These are phyloP conservation scores for Echites panduratus DNA, from an alignment of 257 asterid species.

Conservation along the genomic window DNA sequence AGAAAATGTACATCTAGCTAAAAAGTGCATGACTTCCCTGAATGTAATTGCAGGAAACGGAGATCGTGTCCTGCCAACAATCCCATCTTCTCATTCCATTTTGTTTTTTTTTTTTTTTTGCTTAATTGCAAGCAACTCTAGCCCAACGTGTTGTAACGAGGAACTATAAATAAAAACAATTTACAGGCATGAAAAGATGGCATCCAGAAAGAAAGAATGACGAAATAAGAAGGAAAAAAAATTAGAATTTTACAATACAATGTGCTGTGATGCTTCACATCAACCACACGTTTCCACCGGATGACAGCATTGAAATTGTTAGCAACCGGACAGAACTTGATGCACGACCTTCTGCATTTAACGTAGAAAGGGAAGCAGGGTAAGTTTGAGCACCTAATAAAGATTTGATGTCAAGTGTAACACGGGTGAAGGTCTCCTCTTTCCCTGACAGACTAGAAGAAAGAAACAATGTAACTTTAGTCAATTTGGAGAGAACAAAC, in stretches of 20 bases:
- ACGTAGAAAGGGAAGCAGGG: constrained; percentile 10
- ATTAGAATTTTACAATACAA: constrained; percentile 28
- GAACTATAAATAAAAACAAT: constrained; percentile 33
- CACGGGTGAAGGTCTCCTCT: neutral
- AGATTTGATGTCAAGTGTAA: constrained; percentile 7
- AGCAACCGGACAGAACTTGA: constrained; percentile 4
- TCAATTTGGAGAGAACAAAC: neutral
- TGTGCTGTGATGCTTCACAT: constrained; percentile 18
- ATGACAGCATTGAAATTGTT: constrained; percentile 5
- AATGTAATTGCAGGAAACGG: constrained; percentile 4
- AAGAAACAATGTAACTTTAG: neutral
- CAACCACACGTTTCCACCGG: constrained; percentile 14
- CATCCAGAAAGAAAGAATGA: constrained; percentile 10
- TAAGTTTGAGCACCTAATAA: neutral
- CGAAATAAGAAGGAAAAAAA: neutral
- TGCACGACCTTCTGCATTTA: constrained; percentile 4
- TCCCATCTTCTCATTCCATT: no score
- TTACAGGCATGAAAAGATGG: constrained; percentile 32
- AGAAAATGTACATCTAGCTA: neutral
- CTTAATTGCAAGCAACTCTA: constrained; percentile 1
- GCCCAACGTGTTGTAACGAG: constrained; percentile 6
- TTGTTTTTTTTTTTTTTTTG: no score
- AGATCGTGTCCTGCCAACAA: neutral
- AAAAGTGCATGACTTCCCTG: neutral
- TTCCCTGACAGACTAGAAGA: constrained; percentile 5